phyloP scores from a whole-genome alignment of 768 basidiomycete genomes.

The Gymnopilus dilepis region DNA sequence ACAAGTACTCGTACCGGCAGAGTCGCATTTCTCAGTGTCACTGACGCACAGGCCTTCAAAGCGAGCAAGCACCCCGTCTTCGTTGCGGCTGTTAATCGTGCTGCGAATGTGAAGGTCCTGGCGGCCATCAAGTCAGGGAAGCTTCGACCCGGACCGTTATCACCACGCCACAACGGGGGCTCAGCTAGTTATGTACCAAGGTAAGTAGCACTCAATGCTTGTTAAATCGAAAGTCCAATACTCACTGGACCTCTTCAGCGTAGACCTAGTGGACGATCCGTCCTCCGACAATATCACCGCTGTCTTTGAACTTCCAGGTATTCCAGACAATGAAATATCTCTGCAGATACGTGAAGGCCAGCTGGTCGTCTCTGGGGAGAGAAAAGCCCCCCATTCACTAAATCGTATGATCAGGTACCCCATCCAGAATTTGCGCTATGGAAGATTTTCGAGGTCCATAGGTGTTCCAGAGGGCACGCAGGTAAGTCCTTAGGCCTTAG shows the following conservation, averaged over 20 bases:
- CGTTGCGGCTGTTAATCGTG: constrained; percentile 29
- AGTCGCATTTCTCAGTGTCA: too few relatives aligned
- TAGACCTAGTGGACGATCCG: constrained; percentile 49
- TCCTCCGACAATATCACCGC: constrained; percentile 37
- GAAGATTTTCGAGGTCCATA: constrained; percentile 44
- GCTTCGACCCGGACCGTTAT: constrained; percentile 23
- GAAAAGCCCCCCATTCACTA: constrained; percentile 29
- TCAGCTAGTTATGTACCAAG: constrained; percentile 29
- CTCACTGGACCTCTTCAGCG: constrained; percentile 32
- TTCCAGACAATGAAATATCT: constrained; percentile 40
- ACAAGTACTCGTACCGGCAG: too few relatives aligned
- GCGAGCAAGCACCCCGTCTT: constrained; percentile 19
- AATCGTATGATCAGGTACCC: constrained; percentile 18
- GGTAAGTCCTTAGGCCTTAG: constrained; percentile 32
- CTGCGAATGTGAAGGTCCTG: constrained; percentile 26
- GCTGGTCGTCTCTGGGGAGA: constrained; percentile 41
- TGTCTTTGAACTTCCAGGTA: constrained; percentile 53
- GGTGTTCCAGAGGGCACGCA: constrained; percentile 43
- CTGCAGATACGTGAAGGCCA: constrained; percentile 38
- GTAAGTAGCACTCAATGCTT: constrained; percentile 13
- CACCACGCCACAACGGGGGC: too few relatives aligned
- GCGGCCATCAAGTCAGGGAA: constrained; percentile 32
- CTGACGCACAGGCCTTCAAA: constrained; percentile 10
- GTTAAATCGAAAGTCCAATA: neutral
- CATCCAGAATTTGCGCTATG: constrained; percentile 48